Percentiles rank a stretch among this genome's conserved stretches.
These are phyloP conservation scores for Sporothrix sp. DNA, from an alignment of 2,329 filamentous ascomycete genomes.

Conservation along the genomic window DNA sequence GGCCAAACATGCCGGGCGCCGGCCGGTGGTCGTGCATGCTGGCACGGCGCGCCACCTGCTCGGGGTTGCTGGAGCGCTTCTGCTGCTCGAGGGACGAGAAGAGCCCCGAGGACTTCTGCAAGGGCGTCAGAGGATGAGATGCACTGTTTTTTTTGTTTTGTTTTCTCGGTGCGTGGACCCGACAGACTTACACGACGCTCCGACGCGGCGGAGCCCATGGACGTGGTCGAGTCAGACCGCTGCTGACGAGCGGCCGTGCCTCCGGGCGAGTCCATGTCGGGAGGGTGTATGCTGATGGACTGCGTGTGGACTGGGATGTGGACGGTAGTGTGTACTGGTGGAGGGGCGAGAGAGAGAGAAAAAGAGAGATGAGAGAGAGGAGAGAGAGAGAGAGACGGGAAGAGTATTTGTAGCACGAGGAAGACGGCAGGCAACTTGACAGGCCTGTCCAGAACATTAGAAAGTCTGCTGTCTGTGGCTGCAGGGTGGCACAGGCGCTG, in stretches of 20 bases:
- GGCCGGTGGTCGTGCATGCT: conserved; percentile 46
- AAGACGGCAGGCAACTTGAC: neutral
- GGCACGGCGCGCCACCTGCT: conserved; percentile 37
- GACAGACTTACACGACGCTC: conserved; percentile 17
- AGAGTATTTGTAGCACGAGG: neutral
- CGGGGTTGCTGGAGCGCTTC: conserved; percentile 37
- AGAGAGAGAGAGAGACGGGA: neutral
- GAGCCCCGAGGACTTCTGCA: conserved; percentile 26
- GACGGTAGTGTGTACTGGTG: neutral
- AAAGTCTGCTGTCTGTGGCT: too few species aligned
- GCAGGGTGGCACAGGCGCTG: too few species aligned
- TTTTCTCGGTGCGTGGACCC: too few species aligned
- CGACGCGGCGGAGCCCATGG: conserved; percentile 2
- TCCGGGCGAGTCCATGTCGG: conserved; percentile 14
- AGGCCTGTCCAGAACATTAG: neutral
- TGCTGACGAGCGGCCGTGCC: conserved; percentile 15
- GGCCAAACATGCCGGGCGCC: conserved; percentile 39
- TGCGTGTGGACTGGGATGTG: neutral
- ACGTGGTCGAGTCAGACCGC: conserved; percentile 21
- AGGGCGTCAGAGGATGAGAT: neutral
- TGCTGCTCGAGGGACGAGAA: conserved; percentile 44
- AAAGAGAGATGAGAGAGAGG: neutral
- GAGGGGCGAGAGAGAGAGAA: neutral
- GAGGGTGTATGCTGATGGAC: neutral
- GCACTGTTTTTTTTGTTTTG: neutral